These are phyloP conservation scores for Calonectria leucothoes DNA, from an alignment of 2,329 filamentous ascomycete species.

Conservation along the genomic window DNA sequence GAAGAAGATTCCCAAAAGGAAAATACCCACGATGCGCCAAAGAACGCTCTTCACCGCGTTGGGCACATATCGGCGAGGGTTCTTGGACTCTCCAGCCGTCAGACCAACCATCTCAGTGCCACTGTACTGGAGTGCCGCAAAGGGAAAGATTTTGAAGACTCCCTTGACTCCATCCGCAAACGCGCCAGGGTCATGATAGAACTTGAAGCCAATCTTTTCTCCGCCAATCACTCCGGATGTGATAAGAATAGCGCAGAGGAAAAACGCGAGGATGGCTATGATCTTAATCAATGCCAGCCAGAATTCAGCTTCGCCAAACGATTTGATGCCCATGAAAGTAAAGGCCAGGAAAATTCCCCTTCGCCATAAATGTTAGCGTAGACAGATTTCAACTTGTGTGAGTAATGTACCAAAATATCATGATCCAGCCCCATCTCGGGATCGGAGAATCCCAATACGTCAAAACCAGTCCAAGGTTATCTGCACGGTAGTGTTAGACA, in stretches of 20 bases:
- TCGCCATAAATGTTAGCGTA: not conserved
- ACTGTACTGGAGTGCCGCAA: constrained; percentile 11
- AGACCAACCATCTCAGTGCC: constrained; percentile 29
- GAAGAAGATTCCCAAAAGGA: constrained; percentile 62
- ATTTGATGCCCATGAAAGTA: constrained; percentile 9
- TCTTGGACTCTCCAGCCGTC: constrained; percentile 43
- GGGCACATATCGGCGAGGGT: constrained; percentile 57
- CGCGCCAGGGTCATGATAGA: constrained; percentile 7
- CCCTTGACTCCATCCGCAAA: constrained; percentile 4
- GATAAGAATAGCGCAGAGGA: constrained; percentile 29
- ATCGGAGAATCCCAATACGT: constrained; percentile 7
- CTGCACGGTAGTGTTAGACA: not conserved
- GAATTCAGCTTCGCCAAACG: constrained; percentile 21
- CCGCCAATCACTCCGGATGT: constrained; percentile 34
- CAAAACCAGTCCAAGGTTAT: constrained; percentile 15
- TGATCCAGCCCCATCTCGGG: constrained; percentile 11
- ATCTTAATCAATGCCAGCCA: constrained; percentile 23
- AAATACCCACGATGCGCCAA: constrained; percentile 50
- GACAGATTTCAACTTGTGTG: too few relatives aligned
- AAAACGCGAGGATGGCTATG: constrained; percentile 20
- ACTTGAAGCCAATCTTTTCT: constrained; percentile 34
- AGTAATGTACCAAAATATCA: constrained; percentile 1
- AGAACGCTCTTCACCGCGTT: constrained; percentile 38
- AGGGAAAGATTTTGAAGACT: constrained; percentile 14
- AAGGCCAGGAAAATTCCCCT: constrained; percentile 16